phyloP scores from a whole-genome alignment of 805 yeast genomes.

The Saccharomyces eubayanus region DNA sequence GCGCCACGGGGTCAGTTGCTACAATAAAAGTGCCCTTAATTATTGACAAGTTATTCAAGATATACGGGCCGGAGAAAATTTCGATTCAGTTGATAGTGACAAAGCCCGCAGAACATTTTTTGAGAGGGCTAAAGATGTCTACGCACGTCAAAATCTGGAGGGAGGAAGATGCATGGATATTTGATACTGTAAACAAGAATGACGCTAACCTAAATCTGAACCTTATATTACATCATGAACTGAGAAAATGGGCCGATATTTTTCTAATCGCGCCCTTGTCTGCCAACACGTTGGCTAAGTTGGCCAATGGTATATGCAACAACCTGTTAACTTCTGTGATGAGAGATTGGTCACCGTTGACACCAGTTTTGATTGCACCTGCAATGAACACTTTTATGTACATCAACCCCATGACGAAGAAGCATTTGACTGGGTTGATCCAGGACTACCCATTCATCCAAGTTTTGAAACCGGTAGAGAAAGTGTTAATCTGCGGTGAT shows the following conservation, averaged over 20 bases:
- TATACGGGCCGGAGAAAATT: constrained; percentile 64
- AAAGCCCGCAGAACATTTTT: constrained; percentile 63
- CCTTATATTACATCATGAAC: constrained; percentile 58
- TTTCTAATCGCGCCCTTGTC: constrained; percentile 68
- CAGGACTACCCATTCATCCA: constrained; percentile 74
- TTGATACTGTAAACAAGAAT: constrained; percentile 55
- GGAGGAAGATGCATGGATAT: constrained; percentile 71
- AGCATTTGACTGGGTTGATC: constrained; percentile 51
- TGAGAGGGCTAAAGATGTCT: constrained; percentile 53
- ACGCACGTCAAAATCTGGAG: constrained; percentile 78
- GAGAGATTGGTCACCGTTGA: constrained; percentile 69
- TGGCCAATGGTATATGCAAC: constrained; percentile 70
- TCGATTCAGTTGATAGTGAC: constrained; percentile 83
- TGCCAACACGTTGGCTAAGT: constrained; percentile 71
- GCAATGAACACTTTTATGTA: constrained; percentile 85
- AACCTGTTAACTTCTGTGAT: constrained; percentile 65
- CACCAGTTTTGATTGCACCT: constrained; percentile 70
- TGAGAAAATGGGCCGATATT: constrained; percentile 80
- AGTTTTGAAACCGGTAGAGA: constrained; percentile 70
- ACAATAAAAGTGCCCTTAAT: constrained; percentile 88
- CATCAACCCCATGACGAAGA: constrained; percentile 68
- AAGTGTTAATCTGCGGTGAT: constrained; percentile 73
- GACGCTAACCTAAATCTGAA: background rate
- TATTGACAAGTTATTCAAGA: constrained; percentile 74
- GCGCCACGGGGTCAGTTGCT: constrained; percentile 95